Percentiles rank a stretch among this genome's conserved stretches.
These are phyloP conservation scores for Buxus sempervirens DNA, from an alignment of 164 flowering plant species.

Conservation along the genomic window DNA sequence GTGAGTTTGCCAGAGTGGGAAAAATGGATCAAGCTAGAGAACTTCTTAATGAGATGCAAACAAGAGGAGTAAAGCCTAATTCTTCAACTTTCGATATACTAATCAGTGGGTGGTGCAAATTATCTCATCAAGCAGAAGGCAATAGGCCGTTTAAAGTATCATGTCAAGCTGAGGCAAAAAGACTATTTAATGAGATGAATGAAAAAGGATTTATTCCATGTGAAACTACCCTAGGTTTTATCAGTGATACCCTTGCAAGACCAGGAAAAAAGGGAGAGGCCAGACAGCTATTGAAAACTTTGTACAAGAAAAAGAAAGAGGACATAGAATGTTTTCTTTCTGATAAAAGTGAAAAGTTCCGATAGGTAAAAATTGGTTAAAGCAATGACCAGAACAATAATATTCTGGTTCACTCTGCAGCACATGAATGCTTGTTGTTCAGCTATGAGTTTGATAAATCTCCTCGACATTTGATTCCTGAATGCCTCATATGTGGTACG, in stretches of 20 bases:
- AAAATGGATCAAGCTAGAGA: conserved; percentile 84
- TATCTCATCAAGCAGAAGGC: conserved; percentile 43
- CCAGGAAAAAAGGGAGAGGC: conserved; percentile 47
- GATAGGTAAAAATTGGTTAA: background rate
- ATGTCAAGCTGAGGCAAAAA: conserved; percentile 48
- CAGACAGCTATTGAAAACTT: conserved; percentile 29
- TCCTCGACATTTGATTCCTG: background rate
- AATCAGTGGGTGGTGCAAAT: conserved; percentile 75
- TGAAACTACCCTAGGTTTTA: conserved; percentile 40
- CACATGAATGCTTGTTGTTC: background rate
- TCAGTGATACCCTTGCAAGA: conserved; percentile 45
- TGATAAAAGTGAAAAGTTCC: background rate
- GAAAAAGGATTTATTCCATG: conserved; percentile 51
- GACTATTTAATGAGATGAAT: conserved; percentile 57
- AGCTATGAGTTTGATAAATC: background rate
- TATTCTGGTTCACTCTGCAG: background rate
- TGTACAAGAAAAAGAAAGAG: conserved; percentile 26
- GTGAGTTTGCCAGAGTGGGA: conserved; percentile 56
- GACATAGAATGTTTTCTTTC: conserved; percentile 1
- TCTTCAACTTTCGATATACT: conserved; percentile 79
- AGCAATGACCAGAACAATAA: background rate
- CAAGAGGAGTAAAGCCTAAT: conserved; percentile 58
- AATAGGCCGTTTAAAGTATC: conserved; percentile 29
- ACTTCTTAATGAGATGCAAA: conserved; percentile 79
- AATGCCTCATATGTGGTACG: background rate